Base-by-base conservation (phyloP, 805 yeast genomes). In the Pichia gijzeniarum region DNA sequence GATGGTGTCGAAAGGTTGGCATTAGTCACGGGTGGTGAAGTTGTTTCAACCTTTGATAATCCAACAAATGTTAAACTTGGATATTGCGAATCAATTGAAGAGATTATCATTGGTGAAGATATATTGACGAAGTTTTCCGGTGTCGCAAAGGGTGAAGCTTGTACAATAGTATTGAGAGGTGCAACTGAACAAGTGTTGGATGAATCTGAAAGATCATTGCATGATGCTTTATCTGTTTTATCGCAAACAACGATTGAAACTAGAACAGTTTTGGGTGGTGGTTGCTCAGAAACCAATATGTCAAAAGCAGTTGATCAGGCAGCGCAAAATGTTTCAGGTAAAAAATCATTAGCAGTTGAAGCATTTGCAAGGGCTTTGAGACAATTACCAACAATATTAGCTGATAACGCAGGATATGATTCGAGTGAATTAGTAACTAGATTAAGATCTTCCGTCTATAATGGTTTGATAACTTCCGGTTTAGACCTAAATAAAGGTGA, bases 141-240 rank as follows among this genome's bases (percentile, higher is more conserved):
- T 27, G 95, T 91, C 51, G 83, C 87, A 43, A 90, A 90, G 14
- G 95, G 96, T 49, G 87, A 87, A 66, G 98, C 98, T 5, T 93
- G 99, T 72, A 89, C 97, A 2, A 80, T 93, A 57, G 95, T 93
- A 21, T 70, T 93, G 54, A 79, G 99, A 64, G 99, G 99, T 53
- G 98, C 99, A 52, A 96, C 98, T 20, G 97, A 91, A 59, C 99
- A 93, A 72, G 95, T 93, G 34, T 82, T 93, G 60, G 96, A 95
- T 45, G 99, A 93, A 71, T 96, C 95, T 21, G 99, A 93, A 65
- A 79, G 99, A 68, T 91, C 97, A 0, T 71, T 93, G 48, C 99
- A 93, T 60, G 99, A 93, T 67, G 98, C 99, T 2, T 73, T 93
- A 50, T 87, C 96, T 2, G 99, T 93, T 12, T 73, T 93, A 44